Conservation (phyloP, 148 eudicot genomes). For the Rheum nobile region DNA sequence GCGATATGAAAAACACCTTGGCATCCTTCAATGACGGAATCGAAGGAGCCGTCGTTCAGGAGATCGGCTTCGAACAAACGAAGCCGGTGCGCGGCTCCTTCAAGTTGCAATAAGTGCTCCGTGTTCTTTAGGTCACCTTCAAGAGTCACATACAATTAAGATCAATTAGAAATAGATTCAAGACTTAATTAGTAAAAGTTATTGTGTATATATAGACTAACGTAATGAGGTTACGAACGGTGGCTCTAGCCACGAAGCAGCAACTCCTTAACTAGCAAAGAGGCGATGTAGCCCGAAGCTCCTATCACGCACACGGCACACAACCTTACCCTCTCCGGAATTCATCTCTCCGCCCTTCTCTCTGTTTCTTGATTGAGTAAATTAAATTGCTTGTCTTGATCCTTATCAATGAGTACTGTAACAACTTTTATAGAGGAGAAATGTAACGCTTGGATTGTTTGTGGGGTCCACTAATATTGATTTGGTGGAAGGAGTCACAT, state of each 20-base stretch:
- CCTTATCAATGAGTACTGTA: too few species aligned
- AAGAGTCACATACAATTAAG: background rate
- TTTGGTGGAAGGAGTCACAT: too few species aligned
- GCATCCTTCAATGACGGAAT: constrained; percentile 32
- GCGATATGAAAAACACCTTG: constrained; percentile 37
- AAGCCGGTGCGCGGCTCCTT: constrained; percentile 20
- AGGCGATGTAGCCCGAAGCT: constrained; percentile 29
- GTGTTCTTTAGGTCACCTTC: constrained; percentile 13
- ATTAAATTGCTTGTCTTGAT: too few species aligned
- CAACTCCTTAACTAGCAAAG: constrained; percentile 29
- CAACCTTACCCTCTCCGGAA: constrained; percentile 11
- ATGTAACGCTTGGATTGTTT: too few species aligned
- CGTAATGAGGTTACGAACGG: constrained; percentile 23
- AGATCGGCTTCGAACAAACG: constrained; percentile 16
- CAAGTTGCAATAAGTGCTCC: constrained; percentile 14
- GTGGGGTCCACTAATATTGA: too few species aligned
- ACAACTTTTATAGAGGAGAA: too few species aligned
- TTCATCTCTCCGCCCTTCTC: background rate
- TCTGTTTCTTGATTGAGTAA: background rate
- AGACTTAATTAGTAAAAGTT: too few species aligned
- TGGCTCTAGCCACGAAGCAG: constrained; percentile 24
- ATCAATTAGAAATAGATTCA: too few species aligned
- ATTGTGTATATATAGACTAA: background rate
- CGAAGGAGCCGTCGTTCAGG: constrained; percentile 24
- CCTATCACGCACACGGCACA: constrained; percentile 39